Evolutionary conservation across 1,284 basidiomycete species (phyloP), one percentile per base, ranked within the genome.

Genomic region (Ustilago xerochloae): DNA sequence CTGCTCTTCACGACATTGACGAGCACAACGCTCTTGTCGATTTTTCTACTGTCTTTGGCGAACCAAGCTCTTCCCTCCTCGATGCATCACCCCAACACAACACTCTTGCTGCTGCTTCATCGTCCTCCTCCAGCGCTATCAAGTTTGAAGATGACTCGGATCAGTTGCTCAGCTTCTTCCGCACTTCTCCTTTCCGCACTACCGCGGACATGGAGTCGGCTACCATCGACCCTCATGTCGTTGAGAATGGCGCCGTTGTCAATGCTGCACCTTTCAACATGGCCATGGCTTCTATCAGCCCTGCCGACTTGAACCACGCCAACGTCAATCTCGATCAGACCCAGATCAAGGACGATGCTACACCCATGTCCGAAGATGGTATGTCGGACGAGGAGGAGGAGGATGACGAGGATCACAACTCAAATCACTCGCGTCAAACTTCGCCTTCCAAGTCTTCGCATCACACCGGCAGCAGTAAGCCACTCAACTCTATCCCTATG

Each of bases 341-440:
- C 8, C 32, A 26, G 24, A 26, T 50, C 55, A 60, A 57, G 41
- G 54, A 61, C 38, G 46, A 53, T 4, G 58, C 50, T 15, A 33
- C 66, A 6, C 65, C 71, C 62, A 74, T 74, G 71, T 69, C 62
- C 0, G 78, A 78, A 45, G 65, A 76, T 10, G 73, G 53, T 33
- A 57, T 61, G 52, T 69, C 71, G 39, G 76, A 78, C 22, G 55
- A 67, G 1, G 71, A 77, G 16, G 67, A 69, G 4, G 45, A 69
- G 8, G 64, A 53, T 9, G 41, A 46, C n/a, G 39, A 54, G 4
- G 52, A 54, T 13, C 33, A 72, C 30, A 69, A 71, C 48, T 20
- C 36, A 28, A 46, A 70, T 30, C 48, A 56, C 26, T 47, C 39
- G 28, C 60, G 56, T n/a, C 49, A 65, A 29, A 33, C 36, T 4